Evolutionary conservation across 495 filamentous ascomycete species (phyloP), one percentile per base, ranked within the genome.

Genomic region (Aspergillus haitiensis): DNA sequence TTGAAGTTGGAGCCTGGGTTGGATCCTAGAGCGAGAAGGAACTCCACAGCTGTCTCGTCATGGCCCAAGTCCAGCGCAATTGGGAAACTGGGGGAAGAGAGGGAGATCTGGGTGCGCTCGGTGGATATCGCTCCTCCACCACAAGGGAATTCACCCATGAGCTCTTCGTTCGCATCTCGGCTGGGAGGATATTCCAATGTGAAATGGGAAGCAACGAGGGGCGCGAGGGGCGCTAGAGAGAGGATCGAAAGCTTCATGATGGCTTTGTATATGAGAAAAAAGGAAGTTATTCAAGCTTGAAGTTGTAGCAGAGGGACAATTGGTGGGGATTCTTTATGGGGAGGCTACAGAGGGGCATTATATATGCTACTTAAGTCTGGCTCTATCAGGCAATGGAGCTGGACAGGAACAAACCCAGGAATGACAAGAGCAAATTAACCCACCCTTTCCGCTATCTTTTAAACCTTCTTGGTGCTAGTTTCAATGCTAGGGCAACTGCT

Each of bases 181-280:
- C 76, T 71, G 7, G 77, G 55, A 2, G 86, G 86, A 61, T 75
- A 88, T 39, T 71, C 62, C 57, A 89, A 80, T 6, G 72, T 65
- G 76, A 88, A 88, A 68, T 89, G 86, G 9, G 86, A 85, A 48
- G 76, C 69, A 16, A 71, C 72, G 34, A 84, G 61, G 50, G 77
- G 67, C 33, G 71, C 61, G 56, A 80, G 67, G 36, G 71, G 35
- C 16, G 67, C 54, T n/a, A 75, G 55, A 53, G 66, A 49, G 27
- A 72, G 58, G 39, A 70, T 37, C 15, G 66, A 52, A 57, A 67
- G 64, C 52, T 67, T 69, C 70, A 72, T 72, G 7, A 11, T 64
- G 49, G 15, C 31, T 11, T 39, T 31, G 46, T 42, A 47, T 47
- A 15, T 6, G n/a, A 18, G 11, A 16, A 27, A 35, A 51, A 32